phyloP scores from a whole-genome alignment of 164 flowering plant genomes.

The Tetrastigma voinierianum region DNA sequence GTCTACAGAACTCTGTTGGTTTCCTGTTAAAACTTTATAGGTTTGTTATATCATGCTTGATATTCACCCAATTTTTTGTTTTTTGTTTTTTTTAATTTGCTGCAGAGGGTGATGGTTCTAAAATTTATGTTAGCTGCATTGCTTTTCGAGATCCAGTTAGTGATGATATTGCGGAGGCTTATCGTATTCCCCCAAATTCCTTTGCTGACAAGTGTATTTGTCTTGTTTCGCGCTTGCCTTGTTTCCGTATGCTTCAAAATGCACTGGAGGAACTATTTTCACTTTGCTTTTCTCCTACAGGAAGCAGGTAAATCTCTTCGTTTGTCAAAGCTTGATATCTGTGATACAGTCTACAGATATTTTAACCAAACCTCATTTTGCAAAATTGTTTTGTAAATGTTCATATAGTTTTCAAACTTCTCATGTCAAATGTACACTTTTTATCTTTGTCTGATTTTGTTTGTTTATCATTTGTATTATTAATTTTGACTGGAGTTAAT shows the following conservation, averaged over 20 bases:
- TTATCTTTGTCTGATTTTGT: not conserved
- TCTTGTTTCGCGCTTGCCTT: slow-evolving; percentile 86
- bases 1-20: no score
- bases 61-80: not conserved
- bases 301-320: slow-evolving; percentile 63
- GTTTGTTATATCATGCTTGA: not conserved
- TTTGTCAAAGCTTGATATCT: slow-evolving; percentile 1
- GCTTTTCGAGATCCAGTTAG: slow-evolving; percentile 94
- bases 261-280: slow-evolving; percentile 80
- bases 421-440: not conserved
- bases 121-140: slow-evolving; percentile 95
- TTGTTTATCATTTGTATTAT: not conserved
- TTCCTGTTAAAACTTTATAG: not conserved
- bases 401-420: not conserved
- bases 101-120: slow-evolving; percentile 99
- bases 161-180: slow-evolving; percentile 94
- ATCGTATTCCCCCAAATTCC: slow-evolving; percentile 79
- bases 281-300: slow-evolving; percentile 81
- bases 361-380: not conserved
- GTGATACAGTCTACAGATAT: not conserved
- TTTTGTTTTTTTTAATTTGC: slow-evolving; percentile 8
- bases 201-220: slow-evolving; percentile 98
- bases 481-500: not conserved
- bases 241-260: slow-evolving; percentile 69
- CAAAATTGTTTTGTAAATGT: not conserved